Evolutionary conservation across 306 rosid genomes (phyloP).

Genomic region (Quercus berberidifolia): DNA sequence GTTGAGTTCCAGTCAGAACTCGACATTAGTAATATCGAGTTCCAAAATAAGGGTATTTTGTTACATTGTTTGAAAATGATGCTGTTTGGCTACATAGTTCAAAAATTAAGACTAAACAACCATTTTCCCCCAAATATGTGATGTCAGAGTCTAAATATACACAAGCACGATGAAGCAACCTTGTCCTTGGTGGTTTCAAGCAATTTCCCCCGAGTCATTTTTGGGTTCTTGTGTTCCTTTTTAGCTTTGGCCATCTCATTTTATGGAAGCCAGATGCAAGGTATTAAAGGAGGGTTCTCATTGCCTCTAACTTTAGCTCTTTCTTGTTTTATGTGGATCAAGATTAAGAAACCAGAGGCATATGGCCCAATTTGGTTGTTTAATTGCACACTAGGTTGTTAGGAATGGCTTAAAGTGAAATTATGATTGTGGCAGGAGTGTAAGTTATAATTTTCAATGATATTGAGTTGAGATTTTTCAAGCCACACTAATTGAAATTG

Average conservation of each 20-base stretch:
- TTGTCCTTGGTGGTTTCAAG: slow-evolving; percentile 47
- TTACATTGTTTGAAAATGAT: no score
- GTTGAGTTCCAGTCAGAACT: no score
- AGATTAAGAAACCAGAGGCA: no score
- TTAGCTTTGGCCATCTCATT: slow-evolving; percentile 42
- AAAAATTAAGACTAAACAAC: no score
- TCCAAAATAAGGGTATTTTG: no score
- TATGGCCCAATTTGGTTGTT: no score
- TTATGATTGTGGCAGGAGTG: no score
- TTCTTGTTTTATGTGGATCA: slow-evolving; percentile 54
- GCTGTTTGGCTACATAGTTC: no score
- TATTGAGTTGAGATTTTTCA: slow-evolving; percentile 1
- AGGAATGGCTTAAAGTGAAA: slow-evolving; percentile 27
- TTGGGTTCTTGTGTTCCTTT: slow-evolving; percentile 14
- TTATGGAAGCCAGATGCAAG: slow-evolving; percentile 25
- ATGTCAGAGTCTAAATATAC: slow-evolving; percentile 33
- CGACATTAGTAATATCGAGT: no score
- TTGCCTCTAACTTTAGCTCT: slow-evolving; percentile 47
- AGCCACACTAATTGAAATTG: no score
- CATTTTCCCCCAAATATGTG: not conserved
- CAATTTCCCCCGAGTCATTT: slow-evolving; percentile 12
- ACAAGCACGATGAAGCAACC: slow-evolving; percentile 34
- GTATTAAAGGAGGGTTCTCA: slow-evolving; percentile 44
- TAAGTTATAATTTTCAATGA: not conserved
- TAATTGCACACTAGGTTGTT: slow-evolving; percentile 17